Base-by-base conservation (phyloP, 2,329 filamentous ascomycete species). In the Fusarium brachygibbosum region DNA sequence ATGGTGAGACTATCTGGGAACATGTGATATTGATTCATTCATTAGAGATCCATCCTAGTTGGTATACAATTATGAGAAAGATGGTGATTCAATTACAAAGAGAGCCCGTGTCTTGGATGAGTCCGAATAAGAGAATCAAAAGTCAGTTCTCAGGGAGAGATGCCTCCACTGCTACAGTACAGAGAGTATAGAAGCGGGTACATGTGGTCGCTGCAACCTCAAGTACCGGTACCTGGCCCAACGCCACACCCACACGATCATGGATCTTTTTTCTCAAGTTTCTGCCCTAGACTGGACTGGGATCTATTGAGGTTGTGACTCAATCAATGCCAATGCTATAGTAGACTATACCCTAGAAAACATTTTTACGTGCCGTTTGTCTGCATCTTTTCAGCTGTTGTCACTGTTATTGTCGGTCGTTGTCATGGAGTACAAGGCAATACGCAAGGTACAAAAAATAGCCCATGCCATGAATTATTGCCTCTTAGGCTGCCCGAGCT, bases 141-240 rank as follows among this genome's bases (percentile, higher is more conserved):
- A 28, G 37, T 21, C 29, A 35, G 35, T 42, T 46, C 37, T 37
- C 35, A 53, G 50, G n/a, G 34, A 29, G 31, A 25, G 17, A 38
- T 28, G 23, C 46, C 34, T 40, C 32, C 17, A 37, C 46, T 38
- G 32, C 3, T 17, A 37, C 46, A 29, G 29, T 53, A 52, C 38
- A 14, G 45, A 23, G 23, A 25, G 23, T 25, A 25, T 37, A 31
- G 58, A 51, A 50, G 65, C 19, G 56, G 50, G 59, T 70, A 74
- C 69, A 31, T 58, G 40, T 49, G 55, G 34, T 53, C 44, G 61
- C 45, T 45, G 40, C 51, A 31, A 46, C 37, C 50, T 45, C 50
- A 69, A 45, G 71, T 74, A 74, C 65, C 59, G 64, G 71, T 74
- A 74, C 71, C 58, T 74, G 57, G 19, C 6, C 46, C 38, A 63